Evolutionary conservation across 1,284 basidiomycete species (phyloP), one percentile per base, ranked within the genome.

Genomic region (Apiotrichum montevideense): DNA sequence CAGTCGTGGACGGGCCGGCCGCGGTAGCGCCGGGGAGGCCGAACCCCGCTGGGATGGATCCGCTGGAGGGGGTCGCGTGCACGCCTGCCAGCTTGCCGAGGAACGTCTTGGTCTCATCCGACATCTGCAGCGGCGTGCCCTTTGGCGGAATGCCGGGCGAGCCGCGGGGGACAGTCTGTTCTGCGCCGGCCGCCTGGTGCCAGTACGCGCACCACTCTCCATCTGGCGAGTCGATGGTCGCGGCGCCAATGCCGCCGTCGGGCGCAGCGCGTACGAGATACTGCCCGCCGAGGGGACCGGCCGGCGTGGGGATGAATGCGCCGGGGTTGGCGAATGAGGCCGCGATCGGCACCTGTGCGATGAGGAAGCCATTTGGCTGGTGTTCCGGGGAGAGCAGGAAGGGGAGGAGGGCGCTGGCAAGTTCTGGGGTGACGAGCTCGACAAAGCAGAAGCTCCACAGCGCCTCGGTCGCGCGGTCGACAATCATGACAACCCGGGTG

Each of bases 361-460:
- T 93, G 9, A 88, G 82, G 76, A 94, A 94, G 3, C 91, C 91
- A 32, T 85, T 84, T 0, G 92, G 90, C 71, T 94, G 90, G 29
- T 87, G 80, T 61, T 86, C 83, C 2, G 88, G 82, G 29, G 87
- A 88, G 84, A 92, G 87, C 6, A 84, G 86, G 39, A 85, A 84
- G 4, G 85, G 87, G 6, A 95, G 79, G 13, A 91, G 84, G 1
- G 83, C 79, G 2, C 86, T 81, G 0, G 77, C 77, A 7, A 52
- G 88, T 86, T 87, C 83, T 6, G 85, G 75, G 62, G 92, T 88
- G 35, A 87, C 79, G 66, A 95, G 89, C 69, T 96, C 90, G 11
- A 94, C 87, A 70, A 97, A 97, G 0, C 88, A 85, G 71, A 92
- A 94, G 13, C 93, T 89, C 82, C 90, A 92, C 69, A 88, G 90